Evolutionary conservation across 1,284 basidiomycete genomes (phyloP).

Genomic region (Gomphus sp.): DNA sequence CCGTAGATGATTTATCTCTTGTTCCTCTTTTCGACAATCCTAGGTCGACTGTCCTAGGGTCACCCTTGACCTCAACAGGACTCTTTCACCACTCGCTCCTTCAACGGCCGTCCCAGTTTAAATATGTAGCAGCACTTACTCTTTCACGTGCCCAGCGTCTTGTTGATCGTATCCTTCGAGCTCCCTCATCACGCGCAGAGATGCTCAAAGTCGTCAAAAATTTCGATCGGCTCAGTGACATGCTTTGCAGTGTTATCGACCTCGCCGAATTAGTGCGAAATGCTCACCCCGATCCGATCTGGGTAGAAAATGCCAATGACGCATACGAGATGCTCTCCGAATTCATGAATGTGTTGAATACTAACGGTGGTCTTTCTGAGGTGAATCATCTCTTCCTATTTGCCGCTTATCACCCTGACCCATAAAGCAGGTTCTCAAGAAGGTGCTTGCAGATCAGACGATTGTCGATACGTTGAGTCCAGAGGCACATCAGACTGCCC

Average conservation of each 20-base stretch:
- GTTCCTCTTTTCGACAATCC: conserved; percentile 67
- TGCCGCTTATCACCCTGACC: neutral
- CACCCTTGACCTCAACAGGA: conserved; percentile 47
- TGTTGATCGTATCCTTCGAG: conserved; percentile 64
- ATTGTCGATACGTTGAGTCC: conserved; percentile 52
- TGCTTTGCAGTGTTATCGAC: conserved; percentile 94
- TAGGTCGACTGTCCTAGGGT: conserved; percentile 25
- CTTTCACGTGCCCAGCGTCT: conserved; percentile 64
- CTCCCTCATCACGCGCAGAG: conserved; percentile 57
- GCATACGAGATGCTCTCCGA: conserved; percentile 91
- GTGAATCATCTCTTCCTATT: conserved; percentile 30
- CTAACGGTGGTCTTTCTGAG: conserved; percentile 87
- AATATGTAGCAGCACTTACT: conserved; percentile 60
- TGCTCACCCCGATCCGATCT: conserved; percentile 79
- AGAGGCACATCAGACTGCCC: conserved; percentile 75
- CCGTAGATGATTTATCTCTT: conserved; percentile 53
- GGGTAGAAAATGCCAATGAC: conserved; percentile 79
- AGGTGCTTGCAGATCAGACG: conserved; percentile 52
- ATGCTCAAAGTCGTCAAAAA: conserved; percentile 85
- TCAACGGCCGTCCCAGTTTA: conserved; percentile 51
- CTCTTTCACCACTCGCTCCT: conserved; percentile 64
- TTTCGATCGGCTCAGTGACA: conserved; percentile 89
- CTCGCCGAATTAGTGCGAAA: conserved; percentile 91
- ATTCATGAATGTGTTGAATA: conserved; percentile 97
- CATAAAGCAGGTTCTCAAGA: conserved; percentile 45